Percentiles rank a stretch among this genome's conserved stretches.
phyloP scores from a whole-genome alignment of 306 rosid species.

The Castanea sativa region DNA sequence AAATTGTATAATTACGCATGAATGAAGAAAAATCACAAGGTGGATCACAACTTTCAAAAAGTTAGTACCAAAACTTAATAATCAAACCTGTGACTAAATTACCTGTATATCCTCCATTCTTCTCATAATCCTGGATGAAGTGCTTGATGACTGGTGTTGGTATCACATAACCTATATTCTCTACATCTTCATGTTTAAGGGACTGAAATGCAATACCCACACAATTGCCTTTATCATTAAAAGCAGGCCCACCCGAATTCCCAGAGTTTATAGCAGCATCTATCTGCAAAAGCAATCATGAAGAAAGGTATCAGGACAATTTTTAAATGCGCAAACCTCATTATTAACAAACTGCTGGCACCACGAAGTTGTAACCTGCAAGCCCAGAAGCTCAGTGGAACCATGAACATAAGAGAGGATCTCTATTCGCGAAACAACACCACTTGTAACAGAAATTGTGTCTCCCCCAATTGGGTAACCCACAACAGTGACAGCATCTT shows the following conservation, averaged over 20 bases:
- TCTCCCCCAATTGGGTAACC: conserved; percentile 99
- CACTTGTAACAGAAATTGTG: conserved; percentile 97
- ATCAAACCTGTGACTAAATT: not conserved
- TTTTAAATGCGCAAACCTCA: not conserved
- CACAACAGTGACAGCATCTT: conserved; percentile 95
- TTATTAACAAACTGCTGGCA: not conserved
- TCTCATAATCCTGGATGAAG: conserved; percentile 90
- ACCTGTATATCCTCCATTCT: conserved; percentile 91
- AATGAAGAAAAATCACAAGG: not conserved
- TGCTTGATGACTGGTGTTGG: conserved; percentile 96
- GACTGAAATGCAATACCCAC: conserved; percentile 99
- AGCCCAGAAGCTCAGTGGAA: conserved; percentile 92
- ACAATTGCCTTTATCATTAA: conserved; percentile 85
- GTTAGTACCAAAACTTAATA: not conserved
- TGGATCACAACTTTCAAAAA: not conserved
- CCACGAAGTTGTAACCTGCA: conserved; percentile 55
- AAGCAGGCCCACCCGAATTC: conserved; percentile 99
- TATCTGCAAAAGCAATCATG: conserved; percentile 49
- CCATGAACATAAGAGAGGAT: conserved; percentile 93
- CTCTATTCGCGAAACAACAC: conserved; percentile 95
- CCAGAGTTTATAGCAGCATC: conserved; percentile 98
- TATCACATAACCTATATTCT: conserved; percentile 94
- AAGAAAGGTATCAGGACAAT: conserved; percentile 6
- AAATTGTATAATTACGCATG: not conserved
- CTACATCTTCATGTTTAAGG: conserved; percentile 91